phyloP scores from a whole-genome alignment of 495 filamentous ascomycete genomes.

The Letharia columbiana region DNA sequence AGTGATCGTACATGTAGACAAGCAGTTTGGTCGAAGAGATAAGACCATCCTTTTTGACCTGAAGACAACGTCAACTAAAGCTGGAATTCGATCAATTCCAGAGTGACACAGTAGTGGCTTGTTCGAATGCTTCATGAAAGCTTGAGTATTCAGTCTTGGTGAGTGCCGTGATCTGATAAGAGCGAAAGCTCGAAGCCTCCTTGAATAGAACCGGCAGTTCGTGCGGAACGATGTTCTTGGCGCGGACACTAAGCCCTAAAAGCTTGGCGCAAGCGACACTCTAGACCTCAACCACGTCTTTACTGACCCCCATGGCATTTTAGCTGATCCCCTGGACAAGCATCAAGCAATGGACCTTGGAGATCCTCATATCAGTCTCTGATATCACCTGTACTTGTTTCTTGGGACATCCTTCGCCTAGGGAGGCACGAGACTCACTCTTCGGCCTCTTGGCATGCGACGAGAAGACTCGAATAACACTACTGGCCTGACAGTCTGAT shows the following conservation, averaged over 20 bases:
- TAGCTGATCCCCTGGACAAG: neutral
- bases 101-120: no score
- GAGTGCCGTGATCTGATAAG: no score
- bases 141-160: no score
- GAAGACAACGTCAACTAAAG: no score
- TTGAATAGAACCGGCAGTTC: neutral
- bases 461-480: conserved; percentile 11
- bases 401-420: neutral
- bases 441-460: conserved; percentile 9
- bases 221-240: neutral
- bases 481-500: neutral
- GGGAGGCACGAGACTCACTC: conserved; percentile 1
- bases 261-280: neutral
- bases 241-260: neutral
- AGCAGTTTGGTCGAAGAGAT: no score
- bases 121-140: no score
- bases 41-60: no score
- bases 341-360: neutral
- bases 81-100: no score
- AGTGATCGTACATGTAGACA: no score
- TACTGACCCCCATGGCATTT: neutral
- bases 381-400: neutral
- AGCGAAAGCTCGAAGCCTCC: neutral
- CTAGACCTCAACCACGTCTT: neutral
- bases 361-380: neutral